Base-by-base conservation (phyloP, 108 stramenopile genomes). In the Discostella stelligeroides region DNA sequence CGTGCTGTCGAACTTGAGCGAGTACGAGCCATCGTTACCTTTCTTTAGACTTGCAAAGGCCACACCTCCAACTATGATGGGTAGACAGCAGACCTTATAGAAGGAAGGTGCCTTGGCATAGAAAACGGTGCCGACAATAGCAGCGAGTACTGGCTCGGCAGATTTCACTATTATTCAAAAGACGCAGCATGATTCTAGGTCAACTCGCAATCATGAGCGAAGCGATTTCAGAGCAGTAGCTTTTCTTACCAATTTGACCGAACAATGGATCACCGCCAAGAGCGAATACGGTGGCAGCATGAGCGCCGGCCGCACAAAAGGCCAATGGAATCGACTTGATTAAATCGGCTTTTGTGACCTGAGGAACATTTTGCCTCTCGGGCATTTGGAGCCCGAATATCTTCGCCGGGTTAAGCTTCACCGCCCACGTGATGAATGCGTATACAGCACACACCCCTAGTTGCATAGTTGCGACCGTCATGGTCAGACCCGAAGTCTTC, bases 21-120 rank as follows among this genome's bases (percentile, higher is more conserved):
- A 66, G 46, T 82, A 82, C 10, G 60, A 63, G 30, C 82, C 82
- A 51, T 73, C 71, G 15, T 2, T 73, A 6, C 70, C 76, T 67
- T 82, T 81, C 63, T 84, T 84, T 25, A 84, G 38, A 78, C 80
- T 78, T 20, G 84, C 84, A 45, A 84, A 84, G 11, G 77, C 76
- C 18, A 84, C 84, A 17, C 84, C 84, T 25, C 84, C 84, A 0
- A 84, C 81, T 24, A 84, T 84, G n/a, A 82, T 64, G 15, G 81
- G 80, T 2, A 84, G 75, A 39, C 84, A 84, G 53, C 61, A 50
- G 58, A 76, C 66, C 77, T 84, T 84, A 57, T 65, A 45, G 54
- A 81, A 65, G 18, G 72, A 65, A n/a, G 81, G 80, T 12, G 79
- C 76, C 51, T 84, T 84, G 38, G 65, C 65, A 40, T 84, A 84